A percentile compares a stretch with the other conserved stretches of the same genome.
Evolutionary conservation across 2,329 filamentous ascomycete species (phyloP).

Genomic region (Sclerotinia subarctica): DNA sequence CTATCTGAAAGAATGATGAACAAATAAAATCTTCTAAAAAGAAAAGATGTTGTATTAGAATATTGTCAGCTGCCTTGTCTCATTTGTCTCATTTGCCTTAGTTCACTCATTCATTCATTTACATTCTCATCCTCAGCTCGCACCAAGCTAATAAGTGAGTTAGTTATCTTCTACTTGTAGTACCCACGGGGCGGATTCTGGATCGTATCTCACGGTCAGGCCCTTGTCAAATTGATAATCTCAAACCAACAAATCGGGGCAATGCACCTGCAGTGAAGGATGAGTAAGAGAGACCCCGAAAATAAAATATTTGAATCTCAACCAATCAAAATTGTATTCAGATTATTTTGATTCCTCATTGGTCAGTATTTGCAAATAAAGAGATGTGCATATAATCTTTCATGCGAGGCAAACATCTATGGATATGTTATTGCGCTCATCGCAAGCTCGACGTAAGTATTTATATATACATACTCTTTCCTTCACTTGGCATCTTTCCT

Average conservation of each 20-base stretch:
- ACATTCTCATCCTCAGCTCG: neutral
- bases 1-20: neutral
- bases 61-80: neutral
- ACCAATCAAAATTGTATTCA: neutral
- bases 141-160: neutral
- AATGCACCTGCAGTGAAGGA: neutral
- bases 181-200: neutral
- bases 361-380: too few relatives aligned
- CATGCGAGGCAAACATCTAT: neutral
- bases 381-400: neutral
- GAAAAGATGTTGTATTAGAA: neutral
- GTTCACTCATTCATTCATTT: neutral
- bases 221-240: slow-evolving; percentile 7
- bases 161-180: neutral
- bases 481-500: neutral
- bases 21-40: neutral
- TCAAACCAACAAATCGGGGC: slow-evolving; percentile 8
- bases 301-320: neutral
- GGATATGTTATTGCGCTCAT: too few relatives aligned
- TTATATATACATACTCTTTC: neutral
- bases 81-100: neutral
- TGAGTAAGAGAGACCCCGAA: neutral
- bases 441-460: too few relatives aligned
- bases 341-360: neutral
- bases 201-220: too few relatives aligned